Evolutionary conservation across 768 basidiomycete genomes (phyloP).

Genomic region (Mycena filopes): DNA sequence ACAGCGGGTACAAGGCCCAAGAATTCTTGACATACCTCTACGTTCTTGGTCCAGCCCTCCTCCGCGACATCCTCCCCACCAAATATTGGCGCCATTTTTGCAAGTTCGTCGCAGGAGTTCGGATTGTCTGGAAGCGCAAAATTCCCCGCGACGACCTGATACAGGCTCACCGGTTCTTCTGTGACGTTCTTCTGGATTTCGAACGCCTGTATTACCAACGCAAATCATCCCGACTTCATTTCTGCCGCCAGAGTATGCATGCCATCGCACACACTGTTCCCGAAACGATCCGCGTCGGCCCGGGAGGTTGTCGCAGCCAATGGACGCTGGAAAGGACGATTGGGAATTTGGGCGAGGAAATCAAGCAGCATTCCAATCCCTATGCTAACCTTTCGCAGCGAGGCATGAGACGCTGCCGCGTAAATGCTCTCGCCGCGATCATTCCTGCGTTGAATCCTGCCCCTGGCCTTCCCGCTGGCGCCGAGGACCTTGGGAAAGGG

Average conservation of each 20-base stretch:
- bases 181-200: constrained; percentile 1
- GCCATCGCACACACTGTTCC: neutral
- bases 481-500: neutral
- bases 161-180: neutral
- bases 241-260: neutral
- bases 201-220: constrained; percentile 13
- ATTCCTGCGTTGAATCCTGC: neutral
- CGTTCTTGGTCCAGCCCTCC: neutral
- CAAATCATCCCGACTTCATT: neutral
- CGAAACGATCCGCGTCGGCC: neutral
- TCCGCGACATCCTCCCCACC: neutral
- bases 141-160: neutral
- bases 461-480: neutral
- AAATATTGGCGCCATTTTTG: neutral
- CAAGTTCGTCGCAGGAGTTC: neutral
- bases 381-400: constrained; percentile 15
- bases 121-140: neutral
- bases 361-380: constrained; percentile 13
- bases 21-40: neutral
- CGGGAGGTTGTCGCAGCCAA: neutral
- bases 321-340: constrained; percentile 6
- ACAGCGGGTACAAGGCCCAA: constrained; percentile 2
- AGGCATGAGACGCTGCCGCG: neutral
- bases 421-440: neutral
- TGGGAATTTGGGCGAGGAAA: constrained; percentile 2